Base-by-base conservation (phyloP, 2,329 filamentous ascomycete species). In the Aspergillus sp. region DNA sequence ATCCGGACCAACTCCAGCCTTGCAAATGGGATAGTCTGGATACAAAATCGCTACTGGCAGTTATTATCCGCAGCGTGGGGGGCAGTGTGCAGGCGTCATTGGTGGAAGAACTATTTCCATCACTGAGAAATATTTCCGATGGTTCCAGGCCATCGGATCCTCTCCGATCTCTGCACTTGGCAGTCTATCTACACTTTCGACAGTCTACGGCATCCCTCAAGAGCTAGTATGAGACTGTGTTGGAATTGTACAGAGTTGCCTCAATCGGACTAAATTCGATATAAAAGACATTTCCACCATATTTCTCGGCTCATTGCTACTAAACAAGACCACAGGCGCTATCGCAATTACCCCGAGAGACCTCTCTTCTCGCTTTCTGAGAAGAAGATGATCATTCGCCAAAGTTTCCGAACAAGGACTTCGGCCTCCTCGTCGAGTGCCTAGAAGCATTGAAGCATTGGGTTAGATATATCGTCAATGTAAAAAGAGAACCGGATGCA, bases 321-420 rank as follows among this genome's bases (percentile, higher is more conserved):
- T 26, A 43, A 47, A 45, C 26, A 55, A 49, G 5, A 45, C 43
- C 30, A 13, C 24, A 47, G 13, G 15, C 8, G 7, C 15, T 8
- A 18, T 18, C 48, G 42, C 15, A 18, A 24, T 48, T 80, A 91
- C 49, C 86, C 85, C 18, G 89, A 89, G 59, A 97, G 80, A 2
- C 93, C 93, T 62, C 92, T 82, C 79, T 95, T 96, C 82, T 96
- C 93, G 69, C 89, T 90, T 76, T 98, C 93, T 5, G 91, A 95
- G 69, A 93, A 97, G 85, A 97, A 98, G 68, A 98, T 96, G 57
- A 97, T 87, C 91, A 98, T 96, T 50, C 93, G 86, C 95, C 95
- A 99, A 36, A 99, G 83, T 79, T 97, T 98, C 84, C 91, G 96
- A 49, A 98, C 93, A 64, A 99, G 79, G 24, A 90, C 88, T 74